Percentiles rank a stretch among this genome's conserved stretches.
These are phyloP conservation scores for Staphylotrichum longicolle DNA, from an alignment of 495 filamentous ascomycete genomes.

Conservation along the genomic window DNA sequence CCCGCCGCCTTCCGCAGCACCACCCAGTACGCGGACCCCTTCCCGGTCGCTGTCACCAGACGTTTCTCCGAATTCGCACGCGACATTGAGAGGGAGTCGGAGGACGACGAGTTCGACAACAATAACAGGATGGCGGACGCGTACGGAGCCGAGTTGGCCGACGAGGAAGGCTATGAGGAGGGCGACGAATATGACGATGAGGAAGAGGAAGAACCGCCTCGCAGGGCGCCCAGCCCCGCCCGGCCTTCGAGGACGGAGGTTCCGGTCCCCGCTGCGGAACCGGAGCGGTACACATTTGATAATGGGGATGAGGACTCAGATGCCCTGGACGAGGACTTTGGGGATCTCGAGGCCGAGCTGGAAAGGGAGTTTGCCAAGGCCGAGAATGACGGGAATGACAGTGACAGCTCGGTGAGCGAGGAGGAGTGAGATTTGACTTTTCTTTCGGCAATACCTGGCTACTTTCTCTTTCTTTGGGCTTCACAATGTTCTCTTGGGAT, in stretches of 20 bases:
- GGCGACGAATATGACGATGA: constrained; percentile 19
- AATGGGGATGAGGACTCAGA: constrained; percentile 31
- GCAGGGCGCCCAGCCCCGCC: background rate
- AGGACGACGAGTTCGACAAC: constrained; percentile 39
- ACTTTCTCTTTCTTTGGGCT: background rate
- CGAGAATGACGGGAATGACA: constrained; percentile 26
- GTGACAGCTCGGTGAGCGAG: constrained; percentile 35
- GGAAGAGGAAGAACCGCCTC: constrained; percentile 3
- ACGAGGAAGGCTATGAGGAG: constrained; percentile 16
- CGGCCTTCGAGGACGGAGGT: background rate
- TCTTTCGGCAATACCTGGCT: background rate
- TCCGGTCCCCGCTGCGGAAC: constrained; percentile 10
- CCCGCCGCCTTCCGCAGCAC: constrained; percentile 26
- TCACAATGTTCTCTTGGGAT: background rate
- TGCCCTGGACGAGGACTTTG: constrained; percentile 9
- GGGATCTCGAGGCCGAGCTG: constrained; percentile 42
- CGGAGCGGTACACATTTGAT: constrained; percentile 21
- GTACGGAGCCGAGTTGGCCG: constrained; percentile 6
- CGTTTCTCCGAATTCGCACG: constrained; percentile 44
- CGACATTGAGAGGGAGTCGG: constrained; percentile 31
- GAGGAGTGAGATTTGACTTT: constrained; percentile 25
- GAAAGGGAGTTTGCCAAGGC: constrained; percentile 35
- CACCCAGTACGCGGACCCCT: constrained; percentile 37
- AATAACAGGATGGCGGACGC: background rate
- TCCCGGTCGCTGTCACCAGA: constrained; percentile 33